Conservation (phyloP, 202 grass and related monocot species). For the Bolboschoenoplectus hybrid region DNA sequence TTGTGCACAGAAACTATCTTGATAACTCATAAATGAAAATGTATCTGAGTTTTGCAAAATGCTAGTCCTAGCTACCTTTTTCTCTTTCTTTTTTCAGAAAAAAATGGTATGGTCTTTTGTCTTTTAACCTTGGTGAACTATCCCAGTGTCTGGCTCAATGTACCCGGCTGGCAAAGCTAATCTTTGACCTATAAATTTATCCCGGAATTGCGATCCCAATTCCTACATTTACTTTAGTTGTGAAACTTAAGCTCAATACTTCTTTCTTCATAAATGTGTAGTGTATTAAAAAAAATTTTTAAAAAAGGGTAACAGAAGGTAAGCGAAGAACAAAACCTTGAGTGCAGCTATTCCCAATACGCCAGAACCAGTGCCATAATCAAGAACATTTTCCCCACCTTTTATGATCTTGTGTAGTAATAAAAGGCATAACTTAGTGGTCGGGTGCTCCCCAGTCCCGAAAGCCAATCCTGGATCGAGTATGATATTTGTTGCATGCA, state of each 20-base stretch:
- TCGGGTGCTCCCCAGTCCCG: conserved; percentile 85
- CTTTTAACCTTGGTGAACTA: not conserved
- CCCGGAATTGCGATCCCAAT: not conserved
- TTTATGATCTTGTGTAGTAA: conserved; percentile 58
- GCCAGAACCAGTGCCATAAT: conserved; percentile 89
- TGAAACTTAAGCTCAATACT: not conserved
- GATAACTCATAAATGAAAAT: not conserved
- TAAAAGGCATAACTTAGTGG: conserved; percentile 82
- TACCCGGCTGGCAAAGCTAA: not conserved
- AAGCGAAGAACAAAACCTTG: conserved; percentile 54
- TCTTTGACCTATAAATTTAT: not conserved
- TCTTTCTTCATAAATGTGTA: not conserved
- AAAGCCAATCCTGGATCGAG: conserved; percentile 89
- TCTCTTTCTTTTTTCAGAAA: not conserved
- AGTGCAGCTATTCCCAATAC: conserved; percentile 81
- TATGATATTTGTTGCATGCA: conserved; percentile 78
- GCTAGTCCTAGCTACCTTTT: not conserved
- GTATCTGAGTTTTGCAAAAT: not conserved
- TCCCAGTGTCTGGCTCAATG: not conserved
- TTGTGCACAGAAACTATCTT: not conserved
- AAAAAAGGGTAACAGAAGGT: conserved; percentile 1
- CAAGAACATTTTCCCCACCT: conserved; percentile 73
- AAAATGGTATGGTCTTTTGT: not conserved
- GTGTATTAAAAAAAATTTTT: not conserved
- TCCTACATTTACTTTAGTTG: not conserved